phyloP scores from a whole-genome alignment of 257 asterid species.

The Nicotiana otophora region DNA sequence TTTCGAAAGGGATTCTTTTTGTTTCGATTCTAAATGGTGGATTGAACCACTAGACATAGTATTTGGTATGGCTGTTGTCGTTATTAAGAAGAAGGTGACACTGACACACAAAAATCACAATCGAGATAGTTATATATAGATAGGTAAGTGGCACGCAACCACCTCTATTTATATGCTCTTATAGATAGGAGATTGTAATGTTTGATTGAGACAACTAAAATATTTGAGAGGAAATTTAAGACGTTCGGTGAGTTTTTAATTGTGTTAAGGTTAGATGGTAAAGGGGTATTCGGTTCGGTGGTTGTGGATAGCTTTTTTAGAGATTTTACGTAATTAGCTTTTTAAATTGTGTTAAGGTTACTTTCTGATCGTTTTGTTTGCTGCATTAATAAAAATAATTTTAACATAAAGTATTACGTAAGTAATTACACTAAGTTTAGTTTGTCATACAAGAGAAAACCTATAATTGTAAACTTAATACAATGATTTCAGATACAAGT shows the following conservation, averaged over 20 bases:
- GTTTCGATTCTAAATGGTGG: background rate
- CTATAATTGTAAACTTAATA: too few species aligned
- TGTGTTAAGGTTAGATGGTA: background rate
- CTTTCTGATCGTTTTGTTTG: background rate
- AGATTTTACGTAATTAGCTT: background rate
- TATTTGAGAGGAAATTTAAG: background rate
- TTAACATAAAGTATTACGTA: background rate
- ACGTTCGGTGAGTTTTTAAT: background rate
- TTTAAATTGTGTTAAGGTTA: too few species aligned
- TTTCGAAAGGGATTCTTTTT: background rate
- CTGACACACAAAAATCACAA: background rate
- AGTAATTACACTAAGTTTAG: background rate
- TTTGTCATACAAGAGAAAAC: background rate
- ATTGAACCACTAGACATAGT: background rate
- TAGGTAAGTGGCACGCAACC: background rate
- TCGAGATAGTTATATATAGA: background rate
- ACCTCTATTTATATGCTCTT: background rate
- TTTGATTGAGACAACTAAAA: constrained; percentile 11
- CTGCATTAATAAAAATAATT: background rate
- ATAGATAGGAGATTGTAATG: background rate
- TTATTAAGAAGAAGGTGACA: constrained; percentile 1
- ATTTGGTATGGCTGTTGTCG: constrained; percentile 1
- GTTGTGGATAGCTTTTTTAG: background rate
- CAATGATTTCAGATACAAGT: too few species aligned
- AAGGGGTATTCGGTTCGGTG: background rate